Conservation (phyloP, 2,329 filamentous ascomycete species). For the Blastomyces gilchristii region DNA sequence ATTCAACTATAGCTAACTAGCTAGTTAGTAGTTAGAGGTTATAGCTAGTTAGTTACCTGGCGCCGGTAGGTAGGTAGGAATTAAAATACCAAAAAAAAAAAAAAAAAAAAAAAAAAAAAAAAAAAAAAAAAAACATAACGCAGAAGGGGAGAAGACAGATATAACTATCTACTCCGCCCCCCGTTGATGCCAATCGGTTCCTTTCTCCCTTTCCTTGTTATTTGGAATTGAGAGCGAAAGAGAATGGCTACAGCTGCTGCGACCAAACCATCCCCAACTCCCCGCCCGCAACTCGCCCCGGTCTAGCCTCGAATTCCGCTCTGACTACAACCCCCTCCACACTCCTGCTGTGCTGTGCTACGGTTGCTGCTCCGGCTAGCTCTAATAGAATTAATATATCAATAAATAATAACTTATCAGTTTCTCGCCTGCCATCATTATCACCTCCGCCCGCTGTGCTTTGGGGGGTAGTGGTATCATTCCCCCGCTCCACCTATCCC, state of each 20-base stretch:
- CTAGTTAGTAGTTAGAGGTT: no score
- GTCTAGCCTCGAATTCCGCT: not conserved
- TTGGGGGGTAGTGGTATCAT: not conserved
- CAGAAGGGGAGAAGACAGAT: not conserved
- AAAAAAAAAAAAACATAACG: not conserved
- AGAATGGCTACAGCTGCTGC: conserved; percentile 13
- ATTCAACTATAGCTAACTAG: not conserved
- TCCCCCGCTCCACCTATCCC: conserved; percentile 4
- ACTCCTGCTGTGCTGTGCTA: not conserved
- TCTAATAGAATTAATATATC: not conserved
- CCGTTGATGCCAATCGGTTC: not conserved
- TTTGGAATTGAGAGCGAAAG: not conserved
- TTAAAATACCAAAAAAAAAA: not conserved
- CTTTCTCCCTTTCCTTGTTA: not conserved
- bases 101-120: not conserved
- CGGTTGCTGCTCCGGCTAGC: not conserved
- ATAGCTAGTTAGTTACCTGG: no score
- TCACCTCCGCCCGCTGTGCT: not conserved
- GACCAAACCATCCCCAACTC: conserved; percentile 9
- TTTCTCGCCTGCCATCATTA: not conserved
- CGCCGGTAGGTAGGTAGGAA: no score
- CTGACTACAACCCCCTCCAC: not conserved
- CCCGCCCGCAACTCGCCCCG: conserved; percentile 1
- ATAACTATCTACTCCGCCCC: not conserved
- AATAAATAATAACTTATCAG: not conserved